phyloP scores from a whole-genome alignment of 257 asterid genomes.

The Fraxinus anomala region DNA sequence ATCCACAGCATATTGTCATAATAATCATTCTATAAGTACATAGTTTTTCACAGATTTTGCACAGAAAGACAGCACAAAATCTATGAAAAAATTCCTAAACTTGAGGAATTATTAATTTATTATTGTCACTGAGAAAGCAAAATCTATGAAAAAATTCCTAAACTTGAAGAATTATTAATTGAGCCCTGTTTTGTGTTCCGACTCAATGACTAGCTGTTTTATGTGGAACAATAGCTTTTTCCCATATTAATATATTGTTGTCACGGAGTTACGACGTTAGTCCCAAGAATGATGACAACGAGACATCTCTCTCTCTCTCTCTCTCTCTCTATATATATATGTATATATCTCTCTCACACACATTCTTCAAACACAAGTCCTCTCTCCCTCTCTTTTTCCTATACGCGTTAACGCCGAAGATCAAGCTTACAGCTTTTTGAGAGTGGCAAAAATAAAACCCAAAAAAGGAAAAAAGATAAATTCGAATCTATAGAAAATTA shows the following conservation, averaged over 20 bases:
- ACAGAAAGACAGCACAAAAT: too few species aligned
- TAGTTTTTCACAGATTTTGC: too few species aligned
- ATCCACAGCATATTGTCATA: background rate
- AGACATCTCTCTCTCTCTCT: background rate
- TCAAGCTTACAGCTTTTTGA: conserved; percentile 23
- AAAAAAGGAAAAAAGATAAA: background rate
- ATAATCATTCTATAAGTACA: too few species aligned
- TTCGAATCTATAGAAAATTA: conserved; percentile 1
- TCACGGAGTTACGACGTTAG: background rate
- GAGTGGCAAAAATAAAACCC: background rate
- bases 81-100: too few species aligned
- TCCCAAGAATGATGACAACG: background rate
- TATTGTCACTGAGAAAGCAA: too few species aligned
- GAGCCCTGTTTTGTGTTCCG: too few species aligned
- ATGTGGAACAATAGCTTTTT: too few species aligned
- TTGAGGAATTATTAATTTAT: too few species aligned
- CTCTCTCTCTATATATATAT: background rate
- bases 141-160: too few species aligned
- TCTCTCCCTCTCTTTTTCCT: conserved; percentile 3
- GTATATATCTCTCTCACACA: background rate
- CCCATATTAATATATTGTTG: background rate
- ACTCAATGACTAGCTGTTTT: too few species aligned
- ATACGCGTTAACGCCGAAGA: conserved; percentile 26
- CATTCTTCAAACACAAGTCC: conserved; percentile 21
- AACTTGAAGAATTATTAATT: too few species aligned